Conservation (phyloP, 257 asterid species). For the Marsdenia floribunda region DNA sequence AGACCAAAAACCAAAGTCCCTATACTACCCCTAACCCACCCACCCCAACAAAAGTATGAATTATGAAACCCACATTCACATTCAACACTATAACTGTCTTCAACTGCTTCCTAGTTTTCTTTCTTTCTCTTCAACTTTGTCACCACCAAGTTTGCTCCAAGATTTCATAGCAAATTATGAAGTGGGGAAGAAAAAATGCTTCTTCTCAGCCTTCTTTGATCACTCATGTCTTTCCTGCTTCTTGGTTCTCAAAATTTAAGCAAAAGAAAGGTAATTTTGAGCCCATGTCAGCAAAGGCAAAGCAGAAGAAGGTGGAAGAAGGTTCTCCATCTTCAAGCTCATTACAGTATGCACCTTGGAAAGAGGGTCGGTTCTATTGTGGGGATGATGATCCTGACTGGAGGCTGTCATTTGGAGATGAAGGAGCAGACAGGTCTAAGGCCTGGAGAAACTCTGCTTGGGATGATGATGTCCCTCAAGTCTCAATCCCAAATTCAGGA, state of each 20-base stretch:
- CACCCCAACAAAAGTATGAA: constrained; percentile 22
- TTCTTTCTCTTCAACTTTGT: neutral
- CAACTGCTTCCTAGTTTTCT: constrained; percentile 18
- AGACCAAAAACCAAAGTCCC: constrained; percentile 17
- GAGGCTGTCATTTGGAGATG: constrained; percentile 57
- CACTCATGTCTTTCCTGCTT: constrained; percentile 43
- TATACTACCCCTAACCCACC: neutral
- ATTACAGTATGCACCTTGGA: constrained; percentile 12
- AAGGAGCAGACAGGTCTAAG: constrained; percentile 26
- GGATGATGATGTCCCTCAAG: constrained; percentile 30
- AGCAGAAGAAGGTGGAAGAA: constrained; percentile 20
- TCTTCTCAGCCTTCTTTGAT: constrained; percentile 37
- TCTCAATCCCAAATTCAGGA: constrained; percentile 22
- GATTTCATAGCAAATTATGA: constrained; percentile 33
- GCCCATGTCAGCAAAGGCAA: constrained; percentile 8
- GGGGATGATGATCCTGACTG: constrained; percentile 59
- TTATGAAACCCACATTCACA: constrained; percentile 39
- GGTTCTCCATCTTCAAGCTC: constrained; percentile 18
- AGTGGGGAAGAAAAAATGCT: constrained; percentile 49
- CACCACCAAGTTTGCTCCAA: neutral
- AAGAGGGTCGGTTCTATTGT: constrained; percentile 43
- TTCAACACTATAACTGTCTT: constrained; percentile 39
- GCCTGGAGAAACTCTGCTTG: constrained; percentile 38
- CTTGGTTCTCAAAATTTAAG: constrained; percentile 68
- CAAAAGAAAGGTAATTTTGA: constrained; percentile 25